These are phyloP conservation scores for Pseudopyricularia cyperi DNA, from an alignment of 2,329 filamentous ascomycete species.

Conservation along the genomic window DNA sequence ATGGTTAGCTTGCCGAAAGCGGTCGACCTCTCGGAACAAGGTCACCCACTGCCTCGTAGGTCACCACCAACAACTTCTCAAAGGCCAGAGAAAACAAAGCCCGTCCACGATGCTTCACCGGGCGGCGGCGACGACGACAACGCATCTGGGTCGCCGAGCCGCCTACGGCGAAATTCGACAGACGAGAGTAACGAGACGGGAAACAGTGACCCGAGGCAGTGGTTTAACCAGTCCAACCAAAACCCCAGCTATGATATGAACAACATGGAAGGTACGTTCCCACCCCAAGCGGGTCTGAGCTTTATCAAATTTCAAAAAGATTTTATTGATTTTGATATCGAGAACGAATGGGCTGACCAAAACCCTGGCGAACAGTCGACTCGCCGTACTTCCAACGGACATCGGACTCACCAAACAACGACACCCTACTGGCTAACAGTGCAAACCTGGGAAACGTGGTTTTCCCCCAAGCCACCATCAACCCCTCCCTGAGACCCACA, in stretches of 20 bases:
- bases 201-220: conserved; percentile 35
- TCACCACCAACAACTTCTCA: background rate
- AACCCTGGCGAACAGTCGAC: conserved; percentile 23
- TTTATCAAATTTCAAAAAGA: background rate
- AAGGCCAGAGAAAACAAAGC: background rate
- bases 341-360: background rate
- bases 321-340: background rate
- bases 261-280: conserved; percentile 30
- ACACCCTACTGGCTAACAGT: conserved; percentile 15
- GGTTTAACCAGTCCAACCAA: conserved; percentile 41
- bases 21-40: conserved; percentile 9
- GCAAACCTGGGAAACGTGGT: background rate
- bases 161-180: conserved; percentile 27
- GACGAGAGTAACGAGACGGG: conserved; percentile 35
- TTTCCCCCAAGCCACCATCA: background rate
- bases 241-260: conserved; percentile 30
- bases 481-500: conserved; percentile 14
- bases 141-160: conserved; percentile 7
- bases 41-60: conserved; percentile 27
- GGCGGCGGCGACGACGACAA: conserved; percentile 4
- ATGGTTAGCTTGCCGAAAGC: background rate
- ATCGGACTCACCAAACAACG: conserved; percentile 37
- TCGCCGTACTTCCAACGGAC: conserved; percentile 43
- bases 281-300: background rate
- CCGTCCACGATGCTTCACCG: background rate